Percentiles rank a stretch among this genome's conserved stretches.
Evolutionary conservation across 2,329 filamentous ascomycete genomes (phyloP).

Genomic region (Aspergillus japonicus): DNA sequence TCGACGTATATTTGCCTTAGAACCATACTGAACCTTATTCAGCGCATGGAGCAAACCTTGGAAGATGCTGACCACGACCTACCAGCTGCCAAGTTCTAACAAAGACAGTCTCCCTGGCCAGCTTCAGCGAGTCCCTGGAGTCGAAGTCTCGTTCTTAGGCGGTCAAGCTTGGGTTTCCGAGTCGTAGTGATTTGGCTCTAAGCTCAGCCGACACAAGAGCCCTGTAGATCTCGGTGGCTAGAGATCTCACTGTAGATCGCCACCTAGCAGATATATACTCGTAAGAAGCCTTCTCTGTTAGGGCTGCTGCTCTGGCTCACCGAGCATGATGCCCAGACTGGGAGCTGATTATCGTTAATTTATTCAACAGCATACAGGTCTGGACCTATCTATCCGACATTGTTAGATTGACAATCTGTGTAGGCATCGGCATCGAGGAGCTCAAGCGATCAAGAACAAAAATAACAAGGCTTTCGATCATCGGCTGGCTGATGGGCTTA

Average conservation of each 20-base stretch:
- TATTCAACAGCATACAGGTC: not conserved
- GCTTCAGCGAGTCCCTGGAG: not conserved
- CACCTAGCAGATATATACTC: not conserved
- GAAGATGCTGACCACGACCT: not conserved
- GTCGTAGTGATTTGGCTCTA: not conserved
- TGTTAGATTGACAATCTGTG: not conserved
- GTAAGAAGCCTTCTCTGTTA: not conserved
- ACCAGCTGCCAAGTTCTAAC: not conserved
- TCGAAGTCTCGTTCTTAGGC: not conserved
- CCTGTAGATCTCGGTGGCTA: not conserved
- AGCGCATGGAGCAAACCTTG: not conserved
- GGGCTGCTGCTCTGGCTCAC: not conserved
- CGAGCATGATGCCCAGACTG: not conserved
- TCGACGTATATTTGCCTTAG: slow-evolving; percentile 14
- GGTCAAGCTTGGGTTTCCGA: not conserved
- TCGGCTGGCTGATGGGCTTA: not conserved
- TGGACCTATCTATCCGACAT: not conserved
- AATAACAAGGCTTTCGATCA: not conserved
- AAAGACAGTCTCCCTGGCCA: not conserved
- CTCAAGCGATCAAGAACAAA: not conserved
- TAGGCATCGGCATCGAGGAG: not conserved
- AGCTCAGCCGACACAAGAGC: not conserved
- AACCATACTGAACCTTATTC: not conserved
- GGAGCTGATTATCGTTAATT: not conserved
- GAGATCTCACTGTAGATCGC: not conserved